Conservation (phyloP, 1,139 yeast genomes). For the Blastobotrys serpentis region DNA sequence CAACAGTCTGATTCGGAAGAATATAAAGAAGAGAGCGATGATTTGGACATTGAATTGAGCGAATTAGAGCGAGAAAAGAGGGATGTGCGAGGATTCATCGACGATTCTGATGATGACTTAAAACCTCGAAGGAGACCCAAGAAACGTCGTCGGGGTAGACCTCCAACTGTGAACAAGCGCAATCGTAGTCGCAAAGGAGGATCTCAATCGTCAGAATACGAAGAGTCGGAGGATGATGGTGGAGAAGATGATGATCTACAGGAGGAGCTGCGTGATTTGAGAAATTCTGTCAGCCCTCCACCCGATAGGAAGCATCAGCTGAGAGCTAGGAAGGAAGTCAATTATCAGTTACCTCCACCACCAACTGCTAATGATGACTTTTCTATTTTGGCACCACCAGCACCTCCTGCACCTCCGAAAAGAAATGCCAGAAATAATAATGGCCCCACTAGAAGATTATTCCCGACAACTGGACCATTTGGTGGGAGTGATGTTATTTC, state of each 20-base stretch:
- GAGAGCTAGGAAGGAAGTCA: slow-evolving; percentile 74
- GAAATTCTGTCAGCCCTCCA: slow-evolving; percentile 44
- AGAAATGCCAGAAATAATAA: slow-evolving; percentile 24
- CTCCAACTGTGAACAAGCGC: slow-evolving; percentile 40
- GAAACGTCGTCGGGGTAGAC: slow-evolving; percentile 22
- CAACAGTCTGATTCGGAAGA: slow-evolving; percentile 15
- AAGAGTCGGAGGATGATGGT: slow-evolving; percentile 38
- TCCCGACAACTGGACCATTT: slow-evolving; percentile 36
- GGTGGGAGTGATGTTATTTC: slow-evolving; percentile 81
- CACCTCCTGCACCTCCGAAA: slow-evolving; percentile 19
- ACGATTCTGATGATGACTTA: slow-evolving; percentile 39
- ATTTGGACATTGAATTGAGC: slow-evolving; percentile 27
- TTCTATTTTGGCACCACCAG: slow-evolving; percentile 14
- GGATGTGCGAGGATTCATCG: slow-evolving; percentile 38
- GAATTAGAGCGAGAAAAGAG: slow-evolving; percentile 25
- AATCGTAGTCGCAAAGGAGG: slow-evolving; percentile 30
- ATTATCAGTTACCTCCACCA: slow-evolving; percentile 77
- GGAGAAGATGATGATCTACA: slow-evolving; percentile 39
- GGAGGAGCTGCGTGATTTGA: slow-evolving; percentile 53
- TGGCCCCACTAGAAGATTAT: slow-evolving; percentile 29
- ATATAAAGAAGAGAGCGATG: slow-evolving; percentile 23
- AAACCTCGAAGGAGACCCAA: slow-evolving; percentile 17
- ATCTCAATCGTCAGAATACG: slow-evolving; percentile 26
- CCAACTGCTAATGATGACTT: slow-evolving; percentile 1
- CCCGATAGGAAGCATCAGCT: slow-evolving; percentile 59